Evolutionary conservation across 2,329 filamentous ascomycete species (phyloP), one percentile per base, ranked within the genome.

Genomic region (Ophidiomyces ophidiicola): DNA sequence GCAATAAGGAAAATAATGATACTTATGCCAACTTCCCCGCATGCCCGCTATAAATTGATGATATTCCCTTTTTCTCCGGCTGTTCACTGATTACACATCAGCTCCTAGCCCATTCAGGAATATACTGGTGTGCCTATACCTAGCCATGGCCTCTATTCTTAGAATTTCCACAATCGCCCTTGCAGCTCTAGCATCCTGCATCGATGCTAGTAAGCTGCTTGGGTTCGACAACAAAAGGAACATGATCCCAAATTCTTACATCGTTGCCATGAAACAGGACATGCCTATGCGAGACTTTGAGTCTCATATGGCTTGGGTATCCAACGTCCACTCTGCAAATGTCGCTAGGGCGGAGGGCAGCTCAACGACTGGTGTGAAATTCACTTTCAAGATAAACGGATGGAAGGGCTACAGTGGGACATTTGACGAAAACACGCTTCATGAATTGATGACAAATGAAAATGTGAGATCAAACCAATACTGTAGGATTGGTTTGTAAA

Each of bases 321-420:
- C 30, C 20, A 24, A 40, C 17, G 19, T 39, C 28, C 35, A 43
- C 17, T 23, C 29, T 11, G 31, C 15, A 11, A 34, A 34, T 23
- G 21, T 32, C 7, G 32, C 32, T 8, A 18, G 10, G n/a, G 11
- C 28, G 5, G 32, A 14, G n/a, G n/a, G 19, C 19, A 11, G 21
- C 11, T 23, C 18, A 2, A 36, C 24, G 5, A 18, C 18, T 26
- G 39, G 43, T 14, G 14, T 46, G 5, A 42, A 44, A 12, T 28
- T 32, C 10, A 38, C 42, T 6, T 46, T 40, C 29, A 36, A 46
- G 21, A 33, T 46, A 12, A 31, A 33, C 12, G 44, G 39, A 3
- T 34, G 40, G 33, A 46, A 38, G 28, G 44, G 35, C 4, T 46
- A 46, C 23, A 42, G 34, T 29, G 44, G 44, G 6, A 44, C n/a